phyloP scores from a whole-genome alignment of 2,329 filamentous ascomycete genomes.

The Pseudocercospora fuligena region DNA sequence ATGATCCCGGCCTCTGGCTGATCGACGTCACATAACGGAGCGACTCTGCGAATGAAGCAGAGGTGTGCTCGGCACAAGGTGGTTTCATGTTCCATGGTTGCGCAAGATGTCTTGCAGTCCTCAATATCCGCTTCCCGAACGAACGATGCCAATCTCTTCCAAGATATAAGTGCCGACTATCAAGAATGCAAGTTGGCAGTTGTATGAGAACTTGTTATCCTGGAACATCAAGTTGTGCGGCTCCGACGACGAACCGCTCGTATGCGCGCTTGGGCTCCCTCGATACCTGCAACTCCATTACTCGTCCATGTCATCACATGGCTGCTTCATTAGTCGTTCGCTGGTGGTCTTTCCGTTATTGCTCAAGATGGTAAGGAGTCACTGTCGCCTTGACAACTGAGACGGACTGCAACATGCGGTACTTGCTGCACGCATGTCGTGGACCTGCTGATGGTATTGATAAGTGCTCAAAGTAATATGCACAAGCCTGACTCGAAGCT shows the following conservation, averaged over 20 bases:
- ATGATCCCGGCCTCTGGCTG: neutral
- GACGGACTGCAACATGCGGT: neutral
- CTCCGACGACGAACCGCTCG: neutral
- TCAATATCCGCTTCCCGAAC: neutral
- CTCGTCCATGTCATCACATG: neutral
- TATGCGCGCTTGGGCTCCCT: neutral
- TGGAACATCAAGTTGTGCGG: neutral
- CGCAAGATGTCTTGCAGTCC: neutral
- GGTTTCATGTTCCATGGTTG: conserved; percentile 1
- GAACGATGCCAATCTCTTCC: neutral
- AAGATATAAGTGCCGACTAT: neutral
- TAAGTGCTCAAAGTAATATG: neutral
- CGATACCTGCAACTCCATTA: neutral
- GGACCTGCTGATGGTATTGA: neutral
- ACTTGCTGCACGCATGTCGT: neutral
- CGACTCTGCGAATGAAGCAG: neutral
- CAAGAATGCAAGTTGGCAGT: neutral
- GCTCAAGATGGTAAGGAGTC: neutral
- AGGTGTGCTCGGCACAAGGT: neutral
- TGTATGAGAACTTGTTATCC: neutral
- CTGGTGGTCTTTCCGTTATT: neutral
- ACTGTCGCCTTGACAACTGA: neutral
- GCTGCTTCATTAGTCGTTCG: neutral
- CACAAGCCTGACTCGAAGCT: conserved; percentile 2
- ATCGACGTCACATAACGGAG: neutral